Base-by-base conservation (phyloP, 2,329 filamentous ascomycete genomes). In the Alternaria dauci region DNA sequence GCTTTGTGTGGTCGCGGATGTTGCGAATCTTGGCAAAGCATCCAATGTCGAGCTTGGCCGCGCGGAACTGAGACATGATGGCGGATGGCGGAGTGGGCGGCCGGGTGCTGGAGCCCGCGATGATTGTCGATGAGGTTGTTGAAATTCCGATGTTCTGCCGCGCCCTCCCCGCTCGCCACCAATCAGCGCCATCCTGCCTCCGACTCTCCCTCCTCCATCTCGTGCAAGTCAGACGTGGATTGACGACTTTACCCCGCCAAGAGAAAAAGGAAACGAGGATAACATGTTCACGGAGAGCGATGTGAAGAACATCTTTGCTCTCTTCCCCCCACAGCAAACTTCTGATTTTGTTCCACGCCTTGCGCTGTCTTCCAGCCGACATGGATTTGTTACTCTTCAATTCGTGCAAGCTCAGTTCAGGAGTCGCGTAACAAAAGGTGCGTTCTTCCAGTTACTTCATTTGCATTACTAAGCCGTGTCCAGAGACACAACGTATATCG, bases 1-100 rank as follows among this genome's bases (percentile, higher is more conserved):
- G 91, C 87, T 98, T 99, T 56, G 93, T 94, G 83, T 98, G 93
- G 81, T 99, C 95, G 73, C 95, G 92, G 77, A 99, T 91, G 69
- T 92, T 87, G 69, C 90, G 90, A 78, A 90, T 88, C 76, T 97
- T 97, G 82, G 96, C 81, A 76, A 91, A 97, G 78, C 92, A 92
- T 78, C 91, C 89, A 70, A 98, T 83, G 72, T 98, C 93, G 71
- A 97, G 89, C 84, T 89, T 94, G 82, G 96, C 96, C 32, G 93
- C 86, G 72, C 93, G 86, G 81, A 97, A 97, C 83, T 94, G 91
- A 48, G 92, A 76, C 77, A 79, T 79, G 71, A 59, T 71, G 76
- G 66, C 72, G 66, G 57, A n/a, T 52, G 39, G 14, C 16, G 16
- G 34, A 38, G 52, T 53, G 41, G 30, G 55, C 43, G 52, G 48